Evolutionary conservation across 441 rosid species (phyloP), one percentile per base, ranked within the genome.

Genomic region (Hura crepitans): DNA sequence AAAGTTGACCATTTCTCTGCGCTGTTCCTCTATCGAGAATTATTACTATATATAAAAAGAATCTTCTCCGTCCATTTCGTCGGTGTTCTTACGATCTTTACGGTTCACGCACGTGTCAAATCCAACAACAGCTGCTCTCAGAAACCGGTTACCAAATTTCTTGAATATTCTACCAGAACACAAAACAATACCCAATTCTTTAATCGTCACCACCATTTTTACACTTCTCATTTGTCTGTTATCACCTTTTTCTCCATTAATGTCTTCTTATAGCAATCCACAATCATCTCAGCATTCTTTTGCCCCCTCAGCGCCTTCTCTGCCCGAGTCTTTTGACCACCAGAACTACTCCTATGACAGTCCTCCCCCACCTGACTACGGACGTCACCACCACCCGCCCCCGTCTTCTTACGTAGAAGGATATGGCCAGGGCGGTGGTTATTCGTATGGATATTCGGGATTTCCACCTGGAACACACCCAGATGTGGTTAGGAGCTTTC

Each of bases 381-480:
- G 53, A 33, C 46, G 65, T 27, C 77, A 43, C 1, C 69, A 20
- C 15, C 35, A 35, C 58, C 27, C n/a, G 30, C 33, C 18, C 22
- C 30, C 15, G 54, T 35, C 57, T 43, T 4, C 69, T 39, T 54
- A 50, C 39, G 39, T 17, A 0, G 58, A 23, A 42, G 58, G 50
- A 70, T 63, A 62, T 25, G 77, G 66, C 18, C 55, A 63, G 56
- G n/a, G 27, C 47, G n/a, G 33, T 61, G 14, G 46, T 50, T 61
- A 59, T 58, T 53, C 77, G 15, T 17, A 55, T 31, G 75, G 66
- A 25, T 17, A 49, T 60, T 76, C 70, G 18, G 67, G 63, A 59
- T 86, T 91, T 74, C 81, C 88, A 0, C 72, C 83, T 18, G 93
- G 89, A 68, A 87, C 90, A 2, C 72, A 79, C 42, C 83, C 86